phyloP scores from a whole-genome alignment of 805 yeast genomes.

The Lipomyces lipofer region DNA sequence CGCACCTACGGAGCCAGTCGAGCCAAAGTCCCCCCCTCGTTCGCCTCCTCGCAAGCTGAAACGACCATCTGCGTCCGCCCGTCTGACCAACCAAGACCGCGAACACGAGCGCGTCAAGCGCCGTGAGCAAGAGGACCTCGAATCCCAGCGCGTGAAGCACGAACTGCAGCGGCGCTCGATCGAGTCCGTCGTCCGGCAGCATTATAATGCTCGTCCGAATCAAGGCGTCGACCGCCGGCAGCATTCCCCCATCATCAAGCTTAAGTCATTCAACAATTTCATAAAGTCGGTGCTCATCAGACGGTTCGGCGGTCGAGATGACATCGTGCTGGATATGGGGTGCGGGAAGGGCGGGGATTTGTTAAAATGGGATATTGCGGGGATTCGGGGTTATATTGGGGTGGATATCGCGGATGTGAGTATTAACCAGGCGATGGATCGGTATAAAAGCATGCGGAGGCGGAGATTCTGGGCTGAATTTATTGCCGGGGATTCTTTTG shows the following conservation, averaged over 20 bases:
- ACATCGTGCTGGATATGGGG: constrained; percentile 77
- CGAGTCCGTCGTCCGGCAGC: constrained; percentile 72
- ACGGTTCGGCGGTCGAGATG: constrained; percentile 57
- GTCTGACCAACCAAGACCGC: constrained; percentile 15
- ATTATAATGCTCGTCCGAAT: constrained; percentile 82
- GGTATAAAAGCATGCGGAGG: constrained; percentile 60
- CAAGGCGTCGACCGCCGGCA: constrained; percentile 62
- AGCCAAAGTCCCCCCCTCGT: constrained; percentile 28
- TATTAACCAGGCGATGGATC: constrained; percentile 74
- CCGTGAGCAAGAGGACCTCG: constrained; percentile 1
- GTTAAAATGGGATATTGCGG: constrained; percentile 78
- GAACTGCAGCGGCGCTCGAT: constrained; percentile 32
- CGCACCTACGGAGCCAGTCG: constrained; percentile 8
- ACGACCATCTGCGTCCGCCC: constrained; percentile 25
- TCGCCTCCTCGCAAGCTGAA: constrained; percentile 32
- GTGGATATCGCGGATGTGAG: constrained; percentile 90
- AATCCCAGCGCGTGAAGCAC: constrained; percentile 5
- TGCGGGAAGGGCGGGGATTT: constrained; percentile 99
- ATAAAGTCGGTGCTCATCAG: constrained; percentile 83
- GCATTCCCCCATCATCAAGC: constrained; percentile 77
- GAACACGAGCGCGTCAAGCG: constrained; percentile 8
- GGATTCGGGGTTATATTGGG: constrained; percentile 78
- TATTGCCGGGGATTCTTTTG: constrained; percentile 91
- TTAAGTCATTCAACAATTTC: constrained; percentile 88
- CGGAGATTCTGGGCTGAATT: constrained; percentile 73